Conservation (phyloP, 23 red algal genomes). For the Gracilaria domingensis region DNA sequence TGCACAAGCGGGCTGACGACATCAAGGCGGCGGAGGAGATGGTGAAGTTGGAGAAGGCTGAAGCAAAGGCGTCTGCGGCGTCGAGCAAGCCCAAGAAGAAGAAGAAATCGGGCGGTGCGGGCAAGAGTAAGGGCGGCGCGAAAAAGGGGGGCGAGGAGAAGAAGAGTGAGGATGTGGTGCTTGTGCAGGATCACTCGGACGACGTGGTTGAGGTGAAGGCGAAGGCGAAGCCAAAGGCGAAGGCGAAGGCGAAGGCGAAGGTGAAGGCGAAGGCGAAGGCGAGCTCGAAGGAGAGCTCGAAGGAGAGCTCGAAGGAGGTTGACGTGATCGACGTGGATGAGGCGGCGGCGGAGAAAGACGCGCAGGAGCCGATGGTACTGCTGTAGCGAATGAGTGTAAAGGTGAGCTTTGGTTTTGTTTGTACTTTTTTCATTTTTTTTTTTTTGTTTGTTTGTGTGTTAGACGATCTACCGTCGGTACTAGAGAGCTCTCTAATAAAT, state of each 20-base stretch:
- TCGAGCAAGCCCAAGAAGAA: constrained; percentile 23
- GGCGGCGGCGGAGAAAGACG: not conserved
- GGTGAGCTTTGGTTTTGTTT: not conserved
- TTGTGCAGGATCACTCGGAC: constrained; percentile 1
- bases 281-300: no score
- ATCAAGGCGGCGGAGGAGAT: constrained; percentile 82
- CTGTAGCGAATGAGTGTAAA: not conserved
- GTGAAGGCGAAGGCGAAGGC: not conserved
- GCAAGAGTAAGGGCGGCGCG: not conserved
- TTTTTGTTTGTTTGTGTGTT: no score
- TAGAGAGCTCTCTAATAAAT: no score
- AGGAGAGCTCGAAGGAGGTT: no score
- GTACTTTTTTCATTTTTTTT: no score
- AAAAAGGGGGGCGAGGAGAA: not conserved
- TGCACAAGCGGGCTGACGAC: constrained; percentile 64
- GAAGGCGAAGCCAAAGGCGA: not conserved
- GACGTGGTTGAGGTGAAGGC: constrained; percentile 14
- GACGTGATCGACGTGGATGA: constrained; percentile 14
- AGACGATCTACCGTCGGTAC: no score
- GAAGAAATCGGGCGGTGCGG: not conserved
- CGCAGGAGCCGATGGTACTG: not conserved
- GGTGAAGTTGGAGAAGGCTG: constrained; percentile 70
- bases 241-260: not conserved
- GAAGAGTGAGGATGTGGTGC: not conserved
- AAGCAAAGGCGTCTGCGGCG: constrained; percentile 28